Conservation (phyloP, 169 alveolate species). For the Plasmodium gaboni region DNA sequence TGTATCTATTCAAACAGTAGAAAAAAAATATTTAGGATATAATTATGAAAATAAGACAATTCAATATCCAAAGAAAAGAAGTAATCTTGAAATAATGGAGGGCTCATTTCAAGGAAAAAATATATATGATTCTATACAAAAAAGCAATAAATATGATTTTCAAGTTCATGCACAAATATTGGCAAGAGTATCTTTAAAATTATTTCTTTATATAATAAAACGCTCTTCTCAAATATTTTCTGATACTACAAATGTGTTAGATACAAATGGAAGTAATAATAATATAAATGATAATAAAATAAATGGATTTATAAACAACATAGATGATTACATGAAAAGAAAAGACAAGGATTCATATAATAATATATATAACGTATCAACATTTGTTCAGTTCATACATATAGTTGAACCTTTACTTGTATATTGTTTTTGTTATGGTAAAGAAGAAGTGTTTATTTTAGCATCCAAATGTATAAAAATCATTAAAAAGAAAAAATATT, state of each 20-base stretch:
- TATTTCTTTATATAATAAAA: constrained; percentile 32
- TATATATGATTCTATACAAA: constrained; percentile 33
- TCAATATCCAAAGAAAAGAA: constrained; percentile 38
- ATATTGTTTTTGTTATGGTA: constrained; percentile 72
- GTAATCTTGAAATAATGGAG: constrained; percentile 40
- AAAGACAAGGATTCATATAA: background rate
- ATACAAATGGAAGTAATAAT: background rate
- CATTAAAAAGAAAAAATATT: constrained; percentile 41
- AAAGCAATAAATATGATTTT: constrained; percentile 67
- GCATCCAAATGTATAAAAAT: constrained; percentile 63
- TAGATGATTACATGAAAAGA: background rate
- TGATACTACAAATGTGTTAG: constrained; percentile 3
- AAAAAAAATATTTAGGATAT: constrained; percentile 54
- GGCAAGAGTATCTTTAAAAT: constrained; percentile 47
- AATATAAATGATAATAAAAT: background rate
- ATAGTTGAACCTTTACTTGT: constrained; percentile 72
- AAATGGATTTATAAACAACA: background rate
- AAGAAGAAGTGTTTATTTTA: constrained; percentile 65
- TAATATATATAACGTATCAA: background rate
- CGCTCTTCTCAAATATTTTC: background rate
- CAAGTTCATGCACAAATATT: constrained; percentile 55
- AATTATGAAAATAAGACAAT: constrained; percentile 36
- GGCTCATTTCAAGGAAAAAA: constrained; percentile 70
- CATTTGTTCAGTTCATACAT: constrained; percentile 27
- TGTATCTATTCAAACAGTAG: constrained; percentile 8